These are phyloP conservation scores for Antrodiella citrinella DNA, from an alignment of 768 basidiomycete species.

Conservation along the genomic window DNA sequence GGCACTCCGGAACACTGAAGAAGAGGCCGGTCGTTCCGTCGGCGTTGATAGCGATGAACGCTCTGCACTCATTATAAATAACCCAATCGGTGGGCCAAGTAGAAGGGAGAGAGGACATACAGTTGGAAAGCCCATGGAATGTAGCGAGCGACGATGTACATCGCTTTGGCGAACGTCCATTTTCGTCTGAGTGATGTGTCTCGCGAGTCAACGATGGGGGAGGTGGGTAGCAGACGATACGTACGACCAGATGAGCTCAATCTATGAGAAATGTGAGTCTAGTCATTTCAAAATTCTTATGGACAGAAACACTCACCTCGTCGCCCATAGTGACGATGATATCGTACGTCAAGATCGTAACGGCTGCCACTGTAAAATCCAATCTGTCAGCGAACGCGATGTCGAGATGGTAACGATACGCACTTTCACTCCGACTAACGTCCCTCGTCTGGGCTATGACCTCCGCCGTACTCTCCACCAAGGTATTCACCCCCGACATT, in stretches of 20 bases:
- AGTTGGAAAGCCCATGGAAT: slow-evolving; percentile 17
- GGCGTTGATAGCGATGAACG: slow-evolving; percentile 17
- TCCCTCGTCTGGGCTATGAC: not conserved
- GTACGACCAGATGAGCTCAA: slow-evolving; percentile 19
- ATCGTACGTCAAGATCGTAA: slow-evolving; percentile 12
- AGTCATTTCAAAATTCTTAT: not conserved
- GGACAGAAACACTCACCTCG: slow-evolving; percentile 8
- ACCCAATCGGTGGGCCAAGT: no score
- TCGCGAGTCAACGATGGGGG: not conserved
- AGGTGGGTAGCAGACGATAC: not conserved
- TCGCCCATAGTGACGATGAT: slow-evolving; percentile 12
- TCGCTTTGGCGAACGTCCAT: slow-evolving; percentile 16
- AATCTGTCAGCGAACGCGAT: slow-evolving; percentile 23
- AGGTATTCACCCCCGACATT: not conserved
- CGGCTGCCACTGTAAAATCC: slow-evolving; percentile 21
- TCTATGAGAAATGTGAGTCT: slow-evolving; percentile 4
- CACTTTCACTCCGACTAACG: not conserved
- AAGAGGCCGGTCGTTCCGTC: slow-evolving; percentile 16
- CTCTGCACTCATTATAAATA: no score
- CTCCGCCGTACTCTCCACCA: not conserved
- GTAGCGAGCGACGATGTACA: slow-evolving; percentile 17
- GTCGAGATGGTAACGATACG: not conserved
- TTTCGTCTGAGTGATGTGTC: slow-evolving; percentile 1
- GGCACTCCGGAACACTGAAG: slow-evolving; percentile 13
- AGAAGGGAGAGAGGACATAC: no score